phyloP scores from a whole-genome alignment of 495 filamentous ascomycete genomes.

The Aspergillus carlsbadensis region DNA sequence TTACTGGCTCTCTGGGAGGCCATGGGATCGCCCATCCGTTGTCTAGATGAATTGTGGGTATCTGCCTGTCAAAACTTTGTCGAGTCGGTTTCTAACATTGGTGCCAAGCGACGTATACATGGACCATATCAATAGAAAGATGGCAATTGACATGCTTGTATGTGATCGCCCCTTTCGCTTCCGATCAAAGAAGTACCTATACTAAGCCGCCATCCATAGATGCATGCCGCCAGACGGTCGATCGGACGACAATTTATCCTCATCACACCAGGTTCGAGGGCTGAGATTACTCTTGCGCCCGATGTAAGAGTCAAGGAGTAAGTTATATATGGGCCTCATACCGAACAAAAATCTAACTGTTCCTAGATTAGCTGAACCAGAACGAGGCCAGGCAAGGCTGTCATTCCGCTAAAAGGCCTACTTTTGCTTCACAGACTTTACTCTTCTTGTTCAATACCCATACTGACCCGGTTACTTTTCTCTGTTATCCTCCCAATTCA shows the following conservation, averaged over 20 bases:
- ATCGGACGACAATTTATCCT: slow-evolving; percentile 92
- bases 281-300: slow-evolving; percentile 61
- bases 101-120: slow-evolving; percentile 87
- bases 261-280: slow-evolving; percentile 89
- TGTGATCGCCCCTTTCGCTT: slow-evolving; percentile 24
- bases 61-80: neutral
- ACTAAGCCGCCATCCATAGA: slow-evolving; percentile 48
- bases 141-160: slow-evolving; percentile 94
- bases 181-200: neutral
- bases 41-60: slow-evolving; percentile 87
- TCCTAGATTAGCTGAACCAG: slow-evolving; percentile 59
- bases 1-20: slow-evolving; percentile 94
- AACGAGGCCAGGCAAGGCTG: slow-evolving; percentile 46
- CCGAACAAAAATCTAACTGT: slow-evolving; percentile 15
- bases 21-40: slow-evolving; percentile 92
- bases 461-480: too few species aligned
- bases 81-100: slow-evolving; percentile 19
- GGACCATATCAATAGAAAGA: slow-evolving; percentile 92
- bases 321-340: slow-evolving; percentile 28
- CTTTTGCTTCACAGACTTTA: neutral
- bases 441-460: too few species aligned
- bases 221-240: slow-evolving; percentile 76
- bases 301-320: slow-evolving; percentile 88
- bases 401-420: slow-evolving; percentile 24
- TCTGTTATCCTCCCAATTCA: too few species aligned